phyloP scores from a whole-genome alignment of 2,329 filamentous ascomycete species.

The Calonectria honghensis region DNA sequence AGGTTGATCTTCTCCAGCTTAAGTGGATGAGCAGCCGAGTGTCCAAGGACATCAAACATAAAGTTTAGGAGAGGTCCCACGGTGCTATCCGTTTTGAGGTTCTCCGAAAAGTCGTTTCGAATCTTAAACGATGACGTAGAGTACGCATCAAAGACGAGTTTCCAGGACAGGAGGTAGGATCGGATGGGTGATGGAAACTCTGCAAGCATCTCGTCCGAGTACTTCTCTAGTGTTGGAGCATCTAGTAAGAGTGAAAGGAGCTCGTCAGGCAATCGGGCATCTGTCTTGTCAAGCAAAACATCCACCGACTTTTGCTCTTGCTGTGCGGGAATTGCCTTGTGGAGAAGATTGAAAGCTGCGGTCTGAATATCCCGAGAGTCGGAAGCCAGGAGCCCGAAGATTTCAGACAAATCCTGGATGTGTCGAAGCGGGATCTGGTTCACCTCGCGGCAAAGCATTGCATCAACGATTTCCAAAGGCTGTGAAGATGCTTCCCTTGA shows the following conservation, averaged over 20 bases:
- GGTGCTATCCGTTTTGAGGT: conserved; percentile 84
- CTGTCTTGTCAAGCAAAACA: conserved; percentile 81
- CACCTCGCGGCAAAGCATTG: conserved; percentile 82
- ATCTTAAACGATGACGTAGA: conserved; percentile 86
- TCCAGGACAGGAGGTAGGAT: conserved; percentile 91
- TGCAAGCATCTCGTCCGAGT: conserved; percentile 79
- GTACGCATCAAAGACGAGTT: conserved; percentile 91
- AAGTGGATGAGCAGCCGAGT: conserved; percentile 82
- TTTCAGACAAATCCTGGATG: conserved; percentile 77
- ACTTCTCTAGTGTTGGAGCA: conserved; percentile 81
- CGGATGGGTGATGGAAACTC: conserved; percentile 82
- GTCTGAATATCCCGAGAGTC: conserved; percentile 85
- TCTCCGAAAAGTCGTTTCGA: conserved; percentile 85
- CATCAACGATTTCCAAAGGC: conserved; percentile 84
- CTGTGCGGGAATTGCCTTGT: conserved; percentile 83
- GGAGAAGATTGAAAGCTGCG: conserved; percentile 86
- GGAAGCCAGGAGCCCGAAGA: conserved; percentile 86
- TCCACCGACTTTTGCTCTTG: conserved; percentile 92
- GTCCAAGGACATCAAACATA: conserved; percentile 88
- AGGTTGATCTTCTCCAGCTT: conserved; percentile 83
- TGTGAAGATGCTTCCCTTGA: conserved; percentile 70
- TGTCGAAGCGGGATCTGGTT: conserved; percentile 77
- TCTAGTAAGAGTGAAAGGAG: conserved; percentile 89
- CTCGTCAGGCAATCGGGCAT: conserved; percentile 86
- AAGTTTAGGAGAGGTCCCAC: conserved; percentile 84